Conservation (phyloP, 1,139 yeast species). For the Kazachstania sp. region DNA sequence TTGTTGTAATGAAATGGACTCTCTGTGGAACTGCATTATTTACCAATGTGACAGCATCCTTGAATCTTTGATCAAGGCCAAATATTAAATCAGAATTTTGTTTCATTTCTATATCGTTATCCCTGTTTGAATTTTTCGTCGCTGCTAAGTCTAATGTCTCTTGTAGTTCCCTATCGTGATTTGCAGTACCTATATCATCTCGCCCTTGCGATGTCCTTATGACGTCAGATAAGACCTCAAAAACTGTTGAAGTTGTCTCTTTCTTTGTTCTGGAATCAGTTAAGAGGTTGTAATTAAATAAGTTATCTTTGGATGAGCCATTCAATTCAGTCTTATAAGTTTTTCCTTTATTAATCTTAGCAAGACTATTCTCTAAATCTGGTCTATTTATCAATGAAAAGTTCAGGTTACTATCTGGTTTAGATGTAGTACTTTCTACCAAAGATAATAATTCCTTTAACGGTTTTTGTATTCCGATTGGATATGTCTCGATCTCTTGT, state of each 20-base stretch:
- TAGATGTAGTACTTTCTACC: conserved; percentile 49
- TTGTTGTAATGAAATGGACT: conserved; percentile 20
- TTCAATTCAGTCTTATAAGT: neutral
- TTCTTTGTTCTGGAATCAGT: conserved; percentile 2
- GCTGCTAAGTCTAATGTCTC: neutral
- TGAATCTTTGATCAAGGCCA: conserved; percentile 69
- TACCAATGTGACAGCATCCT: conserved; percentile 56
- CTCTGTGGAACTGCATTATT: conserved; percentile 19
- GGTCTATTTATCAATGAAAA: conserved; percentile 58
- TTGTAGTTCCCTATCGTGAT: neutral
- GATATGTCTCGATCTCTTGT: conserved; percentile 57
- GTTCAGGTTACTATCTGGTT: conserved; percentile 42
- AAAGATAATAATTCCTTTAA: conserved; percentile 50
- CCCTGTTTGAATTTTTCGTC: neutral
- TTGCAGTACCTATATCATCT: neutral
- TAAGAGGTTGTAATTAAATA: neutral
- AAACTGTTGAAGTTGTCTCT: neutral
- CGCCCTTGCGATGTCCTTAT: neutral
- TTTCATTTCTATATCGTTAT: conserved; percentile 14
- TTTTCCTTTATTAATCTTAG: neutral
- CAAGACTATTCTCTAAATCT: conserved; percentile 40
- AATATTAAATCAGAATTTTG: conserved; percentile 45
- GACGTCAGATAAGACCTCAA: neutral
- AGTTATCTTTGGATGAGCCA: conserved; percentile 1
- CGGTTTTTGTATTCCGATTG: conserved; percentile 62